Conservation (phyloP, 129 eudicot species). For the Escallonia rubra region DNA sequence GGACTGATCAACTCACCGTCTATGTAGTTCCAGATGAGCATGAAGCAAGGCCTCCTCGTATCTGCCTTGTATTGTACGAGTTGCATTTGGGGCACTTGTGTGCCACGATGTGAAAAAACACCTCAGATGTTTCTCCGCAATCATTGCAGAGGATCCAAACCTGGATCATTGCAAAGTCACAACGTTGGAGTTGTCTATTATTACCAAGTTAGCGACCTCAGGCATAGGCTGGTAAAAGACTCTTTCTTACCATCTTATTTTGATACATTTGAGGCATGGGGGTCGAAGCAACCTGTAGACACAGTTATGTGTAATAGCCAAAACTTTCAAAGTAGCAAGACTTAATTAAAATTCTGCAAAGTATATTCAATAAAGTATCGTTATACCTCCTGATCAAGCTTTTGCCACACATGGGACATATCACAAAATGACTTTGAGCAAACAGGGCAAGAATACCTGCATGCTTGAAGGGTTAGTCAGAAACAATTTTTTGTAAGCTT, state of each 20-base stretch:
- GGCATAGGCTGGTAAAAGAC: background rate
- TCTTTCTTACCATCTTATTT: slow-evolving; percentile 47
- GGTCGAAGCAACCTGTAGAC: slow-evolving; percentile 42
- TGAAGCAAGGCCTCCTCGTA: slow-evolving; percentile 31
- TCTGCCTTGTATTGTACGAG: slow-evolving; percentile 60
- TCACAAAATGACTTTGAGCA: slow-evolving; percentile 75
- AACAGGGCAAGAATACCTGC: slow-evolving; percentile 74
- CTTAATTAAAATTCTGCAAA: too few relatives aligned
- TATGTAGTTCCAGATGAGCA: slow-evolving; percentile 25
- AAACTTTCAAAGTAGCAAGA: too few relatives aligned
- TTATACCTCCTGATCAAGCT: slow-evolving; percentile 53
- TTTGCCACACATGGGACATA: slow-evolving; percentile 53
- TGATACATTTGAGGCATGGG: slow-evolving; percentile 49
- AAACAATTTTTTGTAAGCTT: too few relatives aligned
- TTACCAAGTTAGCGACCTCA: too few relatives aligned
- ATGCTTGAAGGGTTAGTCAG: background rate
- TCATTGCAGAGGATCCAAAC: slow-evolving; percentile 77
- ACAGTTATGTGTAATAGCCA: too few relatives aligned
- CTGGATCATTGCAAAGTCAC: slow-evolving; percentile 21
- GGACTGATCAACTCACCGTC: slow-evolving; percentile 6
- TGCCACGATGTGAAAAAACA: slow-evolving; percentile 55
- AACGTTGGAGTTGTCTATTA: background rate
- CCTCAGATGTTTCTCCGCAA: slow-evolving; percentile 55
- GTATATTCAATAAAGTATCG: too few relatives aligned
- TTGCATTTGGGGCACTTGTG: slow-evolving; percentile 55